These are phyloP conservation scores for Paraphoma sp. DNA, from an alignment of 2,329 filamentous ascomycete genomes.

Conservation along the genomic window DNA sequence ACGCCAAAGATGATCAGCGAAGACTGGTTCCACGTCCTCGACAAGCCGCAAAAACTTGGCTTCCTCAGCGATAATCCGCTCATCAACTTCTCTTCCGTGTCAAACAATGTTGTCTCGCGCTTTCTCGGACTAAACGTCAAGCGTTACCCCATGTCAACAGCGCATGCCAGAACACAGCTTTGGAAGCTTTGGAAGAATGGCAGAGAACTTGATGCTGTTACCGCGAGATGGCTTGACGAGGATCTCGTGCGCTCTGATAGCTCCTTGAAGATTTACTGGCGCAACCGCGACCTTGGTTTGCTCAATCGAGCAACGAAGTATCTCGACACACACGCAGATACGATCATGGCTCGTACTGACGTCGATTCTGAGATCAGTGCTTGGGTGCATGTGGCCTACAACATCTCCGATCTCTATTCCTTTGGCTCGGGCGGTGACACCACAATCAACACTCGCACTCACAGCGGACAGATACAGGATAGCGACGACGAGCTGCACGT, in stretches of 20 bases:
- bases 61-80: slow-evolving; percentile 59
- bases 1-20: slow-evolving; percentile 61
- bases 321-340: slow-evolving; percentile 51
- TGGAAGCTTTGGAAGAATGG: slow-evolving; percentile 47
- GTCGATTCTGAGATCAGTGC: slow-evolving; percentile 57
- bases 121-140: slow-evolving; percentile 47
- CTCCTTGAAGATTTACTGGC: slow-evolving; percentile 42
- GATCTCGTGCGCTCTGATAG: slow-evolving; percentile 38
- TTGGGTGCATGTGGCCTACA: slow-evolving; percentile 58
- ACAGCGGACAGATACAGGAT: slow-evolving; percentile 49
- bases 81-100: slow-evolving; percentile 50
- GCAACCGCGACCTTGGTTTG: slow-evolving; percentile 38
- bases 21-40: slow-evolving; percentile 45
- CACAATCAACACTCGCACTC: slow-evolving; percentile 56
- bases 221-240: slow-evolving; percentile 47
- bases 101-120: slow-evolving; percentile 32
- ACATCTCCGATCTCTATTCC: slow-evolving; percentile 57
- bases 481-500: slow-evolving; percentile 45
- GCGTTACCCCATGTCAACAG: slow-evolving; percentile 41
- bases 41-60: slow-evolving; percentile 40
- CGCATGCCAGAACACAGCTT: slow-evolving; percentile 41
- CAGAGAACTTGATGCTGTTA: slow-evolving; percentile 39
- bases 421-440: slow-evolving; percentile 60
- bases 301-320: slow-evolving; percentile 41
- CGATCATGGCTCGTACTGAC: slow-evolving; percentile 58